These are phyloP conservation scores for Pascua guehoae DNA, from an alignment of 1,284 basidiomycete genomes.

Conservation along the genomic window DNA sequence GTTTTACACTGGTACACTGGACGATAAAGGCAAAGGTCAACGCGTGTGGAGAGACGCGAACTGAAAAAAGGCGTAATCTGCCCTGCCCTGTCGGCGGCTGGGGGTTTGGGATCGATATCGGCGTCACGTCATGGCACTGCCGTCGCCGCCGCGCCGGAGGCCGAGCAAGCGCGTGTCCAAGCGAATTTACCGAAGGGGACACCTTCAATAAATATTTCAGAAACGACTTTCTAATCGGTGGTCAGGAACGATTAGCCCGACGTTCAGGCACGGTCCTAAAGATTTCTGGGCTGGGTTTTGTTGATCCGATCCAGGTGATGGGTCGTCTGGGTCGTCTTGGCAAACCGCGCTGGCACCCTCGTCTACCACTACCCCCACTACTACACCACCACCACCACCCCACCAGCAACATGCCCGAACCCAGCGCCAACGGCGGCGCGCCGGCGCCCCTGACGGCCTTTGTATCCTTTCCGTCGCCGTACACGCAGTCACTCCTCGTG, in stretches of 20 bases:
- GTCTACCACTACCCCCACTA: not conserved
- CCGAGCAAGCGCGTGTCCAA: too few species aligned
- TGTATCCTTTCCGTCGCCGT: slow-evolving; percentile 73
- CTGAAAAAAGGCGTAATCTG: not conserved
- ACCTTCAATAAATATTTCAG: not conserved
- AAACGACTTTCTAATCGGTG: not conserved
- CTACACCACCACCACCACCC: not conserved
- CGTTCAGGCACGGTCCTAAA: not conserved
- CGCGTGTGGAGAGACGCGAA: not conserved
- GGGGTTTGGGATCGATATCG: not conserved
- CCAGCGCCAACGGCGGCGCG: not conserved
- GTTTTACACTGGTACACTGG: not conserved
- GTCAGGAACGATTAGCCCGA: too few species aligned
- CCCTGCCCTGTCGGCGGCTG: not conserved
- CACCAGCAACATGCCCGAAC: slow-evolving; percentile 1
- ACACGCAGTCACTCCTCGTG: slow-evolving; percentile 66
- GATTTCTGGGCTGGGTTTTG: not conserved
- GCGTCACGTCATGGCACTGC: not conserved
- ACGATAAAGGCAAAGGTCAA: too few species aligned
- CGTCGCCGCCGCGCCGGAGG: not conserved
- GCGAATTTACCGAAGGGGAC: too few species aligned
- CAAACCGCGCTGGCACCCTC: not conserved
- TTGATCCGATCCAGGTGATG: not conserved
- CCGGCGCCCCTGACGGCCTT: slow-evolving; percentile 50
- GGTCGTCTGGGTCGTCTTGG: not conserved